Evolutionary conservation across 2,329 filamentous ascomycete genomes (phyloP).

Genomic region (Hymenotorrendiella dingleyae): DNA sequence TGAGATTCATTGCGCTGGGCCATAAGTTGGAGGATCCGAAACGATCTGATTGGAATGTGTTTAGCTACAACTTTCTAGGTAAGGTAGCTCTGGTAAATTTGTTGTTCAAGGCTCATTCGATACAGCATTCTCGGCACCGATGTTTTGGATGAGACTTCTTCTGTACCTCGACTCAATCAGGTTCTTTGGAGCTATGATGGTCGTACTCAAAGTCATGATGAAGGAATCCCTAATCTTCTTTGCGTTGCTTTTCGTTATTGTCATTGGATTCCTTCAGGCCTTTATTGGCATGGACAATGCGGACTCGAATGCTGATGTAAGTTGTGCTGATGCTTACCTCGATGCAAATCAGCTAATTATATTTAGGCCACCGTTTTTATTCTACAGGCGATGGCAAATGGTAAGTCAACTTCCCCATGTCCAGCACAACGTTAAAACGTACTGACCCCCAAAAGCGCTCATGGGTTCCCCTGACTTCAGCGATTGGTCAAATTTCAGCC

Average conservation of each 20-base stretch:
- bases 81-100: not conserved
- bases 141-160: constrained; percentile 93
- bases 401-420: too few species aligned
- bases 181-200: constrained; percentile 97
- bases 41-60: constrained; percentile 62
- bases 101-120: not conserved
- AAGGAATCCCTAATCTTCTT: constrained; percentile 95
- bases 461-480: constrained; percentile 88
- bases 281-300: constrained; percentile 88
- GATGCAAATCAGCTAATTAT: not conserved
- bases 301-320: constrained; percentile 54
- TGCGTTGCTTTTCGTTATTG: constrained; percentile 75
- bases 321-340: not conserved
- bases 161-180: constrained; percentile 89
- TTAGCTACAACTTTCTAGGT: constrained; percentile 84
- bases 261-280: constrained; percentile 84
- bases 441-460: too few species aligned
- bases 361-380: constrained; percentile 63
- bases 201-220: constrained; percentile 94
- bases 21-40: constrained; percentile 45
- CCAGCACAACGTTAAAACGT: too few species aligned
- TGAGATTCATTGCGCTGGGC: constrained; percentile 72
- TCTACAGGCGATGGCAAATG: constrained; percentile 78
- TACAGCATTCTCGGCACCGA: constrained; percentile 75
- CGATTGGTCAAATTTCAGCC: constrained; percentile 84